Evolutionary conservation across 306 rosid genomes (phyloP), one percentile per base, ranked within the genome.

Genomic region (Vicia faba): DNA sequence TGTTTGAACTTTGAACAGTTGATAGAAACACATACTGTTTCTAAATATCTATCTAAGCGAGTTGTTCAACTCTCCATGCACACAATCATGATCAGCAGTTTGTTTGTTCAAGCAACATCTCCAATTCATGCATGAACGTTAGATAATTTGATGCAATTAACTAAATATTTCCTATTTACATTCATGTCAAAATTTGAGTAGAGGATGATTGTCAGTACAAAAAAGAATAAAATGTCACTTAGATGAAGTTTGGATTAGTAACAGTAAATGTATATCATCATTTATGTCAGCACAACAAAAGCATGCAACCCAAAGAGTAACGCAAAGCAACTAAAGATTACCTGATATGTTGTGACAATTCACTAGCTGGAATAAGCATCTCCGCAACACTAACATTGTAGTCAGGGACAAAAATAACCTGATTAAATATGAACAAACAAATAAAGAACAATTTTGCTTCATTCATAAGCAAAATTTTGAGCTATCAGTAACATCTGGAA

Each of bases 281-380:
- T 68, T 26, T 63, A 53, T 3, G 12, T 25, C 11, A 56, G 40
- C 20, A 74, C 8, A 12, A 68, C 41, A 26, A 39, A 40, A 39
- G 15, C 33, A 14, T 31, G 48, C 45, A 60, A 75, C 57, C 66
- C 36, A 51, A 51, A 49, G 44, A 69, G 76, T 13, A 63, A 63
- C 1, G 20, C 25, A 69, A 71, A 53, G 48, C 33, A 76, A 35
- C 38, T 26, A 53, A 18, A 77, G 43, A 39, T 26, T 77, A 89
- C 97, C 97, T 93, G 84, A 93, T 93, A 80, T 93, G 99, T 69
- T 93, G 99, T 51, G 99, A 93, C 64, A 93, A 79, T 78, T 93
- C 99, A 76, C 99, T 93, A 15, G 99, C 97, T 15, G 99, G 99
- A 69, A 93, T 93, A 65, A 93, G 87, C 78, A 82, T 48, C 85